Percentiles rank a stretch among this genome's conserved stretches.
Conservation (phyloP, 495 filamentous ascomycete species). For the Physcia stellaris region DNA sequence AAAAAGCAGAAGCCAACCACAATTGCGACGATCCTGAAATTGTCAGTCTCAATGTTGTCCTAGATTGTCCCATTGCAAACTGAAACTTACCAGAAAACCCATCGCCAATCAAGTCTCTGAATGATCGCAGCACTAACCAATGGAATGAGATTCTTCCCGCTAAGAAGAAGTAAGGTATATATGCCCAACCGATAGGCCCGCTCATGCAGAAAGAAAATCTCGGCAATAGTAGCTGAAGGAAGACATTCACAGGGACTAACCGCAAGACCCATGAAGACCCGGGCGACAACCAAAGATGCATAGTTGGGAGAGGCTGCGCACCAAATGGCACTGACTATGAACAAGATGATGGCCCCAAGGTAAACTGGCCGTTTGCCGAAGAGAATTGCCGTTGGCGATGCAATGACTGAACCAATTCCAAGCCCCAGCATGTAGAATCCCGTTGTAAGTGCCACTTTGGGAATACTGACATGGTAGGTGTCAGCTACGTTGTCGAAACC, state of each 20-base stretch:
- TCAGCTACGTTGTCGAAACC: slow-evolving; percentile 73
- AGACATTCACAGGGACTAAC: slow-evolving; percentile 90
- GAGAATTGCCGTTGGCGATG: slow-evolving; percentile 82
- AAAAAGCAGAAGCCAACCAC: slow-evolving; percentile 61
- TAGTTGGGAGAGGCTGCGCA: slow-evolving; percentile 75
- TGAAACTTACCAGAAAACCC: slow-evolving; percentile 83
- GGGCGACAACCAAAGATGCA: slow-evolving; percentile 62
- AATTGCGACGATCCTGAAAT: slow-evolving; percentile 73
- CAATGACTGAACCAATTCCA: slow-evolving; percentile 69
- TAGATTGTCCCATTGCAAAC: no score
- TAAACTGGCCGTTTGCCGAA: slow-evolving; percentile 90
- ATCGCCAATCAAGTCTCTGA: slow-evolving; percentile 65
- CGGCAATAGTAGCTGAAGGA: slow-evolving; percentile 86
- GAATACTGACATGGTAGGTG: slow-evolving; percentile 54
- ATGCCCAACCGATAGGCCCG: slow-evolving; percentile 90
- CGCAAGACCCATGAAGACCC: slow-evolving; percentile 76
- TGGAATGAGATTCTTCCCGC: slow-evolving; percentile 87
- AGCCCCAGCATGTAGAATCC: slow-evolving; percentile 94
- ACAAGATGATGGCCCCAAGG: slow-evolving; percentile 60
- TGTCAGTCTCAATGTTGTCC: no score
- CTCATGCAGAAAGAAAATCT: slow-evolving; percentile 95
- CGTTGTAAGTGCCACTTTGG: slow-evolving; percentile 75
- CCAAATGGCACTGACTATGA: slow-evolving; percentile 70
- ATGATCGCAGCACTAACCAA: slow-evolving; percentile 82
- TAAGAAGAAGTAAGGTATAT: slow-evolving; percentile 78